Percentiles rank a stretch among this genome's conserved stretches.
These are phyloP conservation scores for Malus orientalis DNA, from an alignment of 306 rosid species.

Conservation along the genomic window DNA sequence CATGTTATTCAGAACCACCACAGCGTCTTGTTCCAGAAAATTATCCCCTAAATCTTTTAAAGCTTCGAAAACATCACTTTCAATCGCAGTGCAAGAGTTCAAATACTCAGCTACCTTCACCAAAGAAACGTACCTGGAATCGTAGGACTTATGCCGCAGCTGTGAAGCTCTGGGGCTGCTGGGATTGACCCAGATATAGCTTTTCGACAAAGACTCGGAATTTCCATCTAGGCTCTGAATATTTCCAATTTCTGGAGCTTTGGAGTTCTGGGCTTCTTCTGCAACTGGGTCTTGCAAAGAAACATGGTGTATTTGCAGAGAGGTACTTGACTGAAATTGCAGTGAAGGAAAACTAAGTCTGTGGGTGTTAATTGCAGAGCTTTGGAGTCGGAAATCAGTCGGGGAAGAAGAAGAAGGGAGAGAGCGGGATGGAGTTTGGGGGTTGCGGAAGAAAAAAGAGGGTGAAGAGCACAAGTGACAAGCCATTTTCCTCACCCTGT, in stretches of 20 bases:
- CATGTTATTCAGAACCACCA: slow-evolving; percentile 48
- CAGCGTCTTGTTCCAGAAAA: slow-evolving; percentile 44
- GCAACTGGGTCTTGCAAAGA: slow-evolving; percentile 48
- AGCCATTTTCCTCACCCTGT: slow-evolving; percentile 41
- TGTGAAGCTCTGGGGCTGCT: slow-evolving; percentile 69
- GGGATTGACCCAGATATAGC: slow-evolving; percentile 83
- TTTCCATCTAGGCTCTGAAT: slow-evolving; percentile 30
- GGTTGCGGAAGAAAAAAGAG: slow-evolving; percentile 46
- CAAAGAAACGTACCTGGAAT: slow-evolving; percentile 50
- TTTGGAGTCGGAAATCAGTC: slow-evolving; percentile 14
- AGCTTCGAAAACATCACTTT: slow-evolving; percentile 31
- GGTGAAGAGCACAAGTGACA: slow-evolving; percentile 56
- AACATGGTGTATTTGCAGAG: slow-evolving; percentile 45
- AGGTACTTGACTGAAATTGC: slow-evolving; percentile 16
- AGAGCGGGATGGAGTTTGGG: slow-evolving; percentile 24
- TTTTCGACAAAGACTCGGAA: slow-evolving; percentile 31
- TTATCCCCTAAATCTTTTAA: slow-evolving; percentile 36
- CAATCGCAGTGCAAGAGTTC: slow-evolving; percentile 38
- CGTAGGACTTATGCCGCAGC: slow-evolving; percentile 50
- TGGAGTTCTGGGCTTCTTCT: slow-evolving; percentile 16
- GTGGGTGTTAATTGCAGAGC: slow-evolving; percentile 10
- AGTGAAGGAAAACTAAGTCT: slow-evolving; percentile 17
- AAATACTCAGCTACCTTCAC: slow-evolving; percentile 44
- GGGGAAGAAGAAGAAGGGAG: slow-evolving; percentile 3
- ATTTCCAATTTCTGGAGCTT: slow-evolving; percentile 6